Percentiles rank a stretch among this genome's conserved stretches.
Conservation (phyloP, 164 flowering plant species). For the Tinospora cordifolia region DNA sequence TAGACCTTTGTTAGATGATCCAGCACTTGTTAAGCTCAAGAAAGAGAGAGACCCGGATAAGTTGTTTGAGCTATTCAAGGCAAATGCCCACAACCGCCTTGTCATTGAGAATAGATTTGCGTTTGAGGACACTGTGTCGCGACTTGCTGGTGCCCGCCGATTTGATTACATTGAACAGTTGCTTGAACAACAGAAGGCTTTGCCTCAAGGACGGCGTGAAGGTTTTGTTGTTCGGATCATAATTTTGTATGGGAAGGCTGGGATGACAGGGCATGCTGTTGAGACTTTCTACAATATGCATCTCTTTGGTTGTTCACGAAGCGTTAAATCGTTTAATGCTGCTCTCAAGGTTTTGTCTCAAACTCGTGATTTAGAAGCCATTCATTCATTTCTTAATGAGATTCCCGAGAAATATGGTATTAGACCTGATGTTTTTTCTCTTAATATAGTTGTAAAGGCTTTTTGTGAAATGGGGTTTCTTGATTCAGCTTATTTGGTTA, state of each 20-base stretch:
- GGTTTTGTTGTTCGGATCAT: conserved; percentile 67
- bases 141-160: conserved; percentile 65
- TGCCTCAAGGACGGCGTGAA: conserved; percentile 65
- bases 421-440: conserved; percentile 36
- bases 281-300: conserved; percentile 59
- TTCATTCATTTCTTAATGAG: conserved; percentile 35
- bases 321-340: conserved; percentile 74
- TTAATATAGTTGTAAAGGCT: conserved; percentile 53
- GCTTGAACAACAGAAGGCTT: conserved; percentile 61
- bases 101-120: conserved; percentile 67
- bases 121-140: conserved; percentile 58
- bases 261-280: conserved; percentile 56
- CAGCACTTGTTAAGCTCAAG: conserved; percentile 59
- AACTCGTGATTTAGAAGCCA: conserved; percentile 31
- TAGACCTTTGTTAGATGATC: conserved; percentile 34
- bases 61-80: conserved; percentile 50
- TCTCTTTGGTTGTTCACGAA: conserved; percentile 48
- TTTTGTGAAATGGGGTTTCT: conserved; percentile 52
- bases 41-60: conserved; percentile 66
- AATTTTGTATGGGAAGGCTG: conserved; percentile 63
- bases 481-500: conserved; percentile 44
- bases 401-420: conserved; percentile 31
- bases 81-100: conserved; percentile 47
- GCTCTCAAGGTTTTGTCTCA: conserved; percentile 46
- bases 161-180: conserved; percentile 57